These are phyloP conservation scores for Auricularia cornea DNA, from an alignment of 768 basidiomycete genomes.

Conservation along the genomic window DNA sequence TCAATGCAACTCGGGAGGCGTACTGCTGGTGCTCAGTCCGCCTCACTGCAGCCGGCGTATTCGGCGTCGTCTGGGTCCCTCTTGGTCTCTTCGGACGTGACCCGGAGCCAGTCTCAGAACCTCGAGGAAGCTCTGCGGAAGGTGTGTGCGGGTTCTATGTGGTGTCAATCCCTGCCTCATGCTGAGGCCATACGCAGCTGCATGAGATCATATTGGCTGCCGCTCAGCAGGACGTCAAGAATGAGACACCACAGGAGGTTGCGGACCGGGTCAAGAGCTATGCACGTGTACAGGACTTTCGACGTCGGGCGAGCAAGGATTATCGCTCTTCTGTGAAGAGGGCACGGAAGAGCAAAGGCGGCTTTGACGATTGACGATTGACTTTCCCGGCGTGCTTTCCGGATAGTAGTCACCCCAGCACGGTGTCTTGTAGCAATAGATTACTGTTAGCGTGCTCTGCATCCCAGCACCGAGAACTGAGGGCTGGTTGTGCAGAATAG, in stretches of 20 bases:
- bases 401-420: background rate
- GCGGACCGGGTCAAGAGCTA: conserved; percentile 43
- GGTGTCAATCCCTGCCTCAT: conserved; percentile 1
- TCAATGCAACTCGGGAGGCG: conserved; percentile 2
- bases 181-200: conserved; percentile 31
- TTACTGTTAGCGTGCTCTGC: background rate
- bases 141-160: conserved; percentile 27
- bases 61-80: conserved; percentile 61
- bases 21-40: background rate
- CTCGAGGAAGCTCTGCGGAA: conserved; percentile 63
- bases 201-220: conserved; percentile 43
- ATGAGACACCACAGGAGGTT: conserved; percentile 47
- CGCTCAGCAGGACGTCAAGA: conserved; percentile 39
- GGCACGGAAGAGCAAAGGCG: background rate
- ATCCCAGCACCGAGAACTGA: background rate
- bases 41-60: conserved; percentile 44
- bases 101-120: conserved; percentile 74
- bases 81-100: conserved; percentile 56
- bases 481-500: background rate
- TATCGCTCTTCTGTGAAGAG: conserved; percentile 43
- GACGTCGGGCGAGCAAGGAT: conserved; percentile 43
- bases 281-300: conserved; percentile 38
- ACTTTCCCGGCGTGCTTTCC: background rate
- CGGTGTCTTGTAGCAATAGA: background rate
- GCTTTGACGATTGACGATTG: background rate